Conservation (phyloP, 495 filamentous ascomycete species). For the Talaromyces trachyspermus region DNA sequence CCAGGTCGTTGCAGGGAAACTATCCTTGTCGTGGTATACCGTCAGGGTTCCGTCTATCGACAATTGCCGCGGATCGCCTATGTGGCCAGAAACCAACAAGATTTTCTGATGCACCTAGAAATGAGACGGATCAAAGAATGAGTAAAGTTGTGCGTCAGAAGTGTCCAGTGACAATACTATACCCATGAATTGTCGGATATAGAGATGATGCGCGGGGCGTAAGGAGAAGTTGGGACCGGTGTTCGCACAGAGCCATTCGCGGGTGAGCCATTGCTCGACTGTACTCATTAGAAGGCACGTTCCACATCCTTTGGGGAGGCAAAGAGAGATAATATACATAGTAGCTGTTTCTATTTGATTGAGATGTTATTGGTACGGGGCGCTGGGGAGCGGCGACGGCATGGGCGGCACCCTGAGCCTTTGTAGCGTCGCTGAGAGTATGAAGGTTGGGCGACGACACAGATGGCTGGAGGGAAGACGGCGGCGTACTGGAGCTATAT, state of each 20-base stretch:
- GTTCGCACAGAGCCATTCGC: constrained; percentile 43
- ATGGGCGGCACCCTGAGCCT: constrained; percentile 23
- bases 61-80: constrained; percentile 63
- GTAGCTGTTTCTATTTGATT: constrained; percentile 43
- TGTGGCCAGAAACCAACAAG: constrained; percentile 68
- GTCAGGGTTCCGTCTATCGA: constrained; percentile 73
- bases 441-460: constrained; percentile 46
- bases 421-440: constrained; percentile 26
- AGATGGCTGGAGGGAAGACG: constrained; percentile 51
- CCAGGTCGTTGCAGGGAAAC: constrained; percentile 72
- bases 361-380: constrained; percentile 32
- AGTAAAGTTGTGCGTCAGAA: background rate
- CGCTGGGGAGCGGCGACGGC: constrained; percentile 34
- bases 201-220: constrained; percentile 69
- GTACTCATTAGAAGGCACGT: background rate
- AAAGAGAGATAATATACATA: constrained; percentile 28
- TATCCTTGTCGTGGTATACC: constrained; percentile 74
- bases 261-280: constrained; percentile 41
- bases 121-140: constrained; percentile 10
- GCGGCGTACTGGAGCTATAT: constrained; percentile 49
- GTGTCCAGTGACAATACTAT: constrained; percentile 16
- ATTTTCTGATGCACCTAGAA: constrained; percentile 82
- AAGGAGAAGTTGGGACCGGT: constrained; percentile 58
- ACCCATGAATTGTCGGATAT: constrained; percentile 80
- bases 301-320: background rate